Evolutionary conservation across 2,329 filamentous ascomycete species (phyloP).

Genomic region (Beauveria bassiana): DNA sequence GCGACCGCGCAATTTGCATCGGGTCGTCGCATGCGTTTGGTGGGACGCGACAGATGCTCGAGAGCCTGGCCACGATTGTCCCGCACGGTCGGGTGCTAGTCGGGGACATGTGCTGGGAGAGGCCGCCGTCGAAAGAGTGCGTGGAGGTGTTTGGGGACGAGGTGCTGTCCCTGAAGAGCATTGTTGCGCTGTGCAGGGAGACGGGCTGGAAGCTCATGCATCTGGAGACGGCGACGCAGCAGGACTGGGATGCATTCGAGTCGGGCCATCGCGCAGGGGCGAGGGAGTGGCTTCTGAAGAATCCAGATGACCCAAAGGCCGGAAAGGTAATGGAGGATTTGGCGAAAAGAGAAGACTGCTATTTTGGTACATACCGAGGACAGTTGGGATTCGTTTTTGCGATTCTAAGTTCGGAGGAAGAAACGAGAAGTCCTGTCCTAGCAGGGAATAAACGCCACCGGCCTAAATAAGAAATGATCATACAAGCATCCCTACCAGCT

Average conservation of each 20-base stretch:
- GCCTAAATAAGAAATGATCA: no score
- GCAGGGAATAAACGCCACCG: no score
- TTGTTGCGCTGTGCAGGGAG: constrained; percentile 9
- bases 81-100: constrained; percentile 12
- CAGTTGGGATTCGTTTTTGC: constrained; percentile 11
- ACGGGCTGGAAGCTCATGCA: constrained; percentile 14
- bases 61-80: constrained; percentile 9
- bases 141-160: constrained; percentile 6
- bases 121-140: constrained; percentile 3
- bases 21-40: constrained; percentile 14
- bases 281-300: constrained; percentile 11
- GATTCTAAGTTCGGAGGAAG: no score
- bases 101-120: constrained; percentile 14
- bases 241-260: constrained; percentile 15
- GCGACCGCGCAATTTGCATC: constrained; percentile 14
- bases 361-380: constrained; percentile 8
- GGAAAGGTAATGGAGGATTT: background rate
- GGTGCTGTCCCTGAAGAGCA: background rate
- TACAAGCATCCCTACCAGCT: no score
- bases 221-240: constrained; percentile 11
- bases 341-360: constrained; percentile 6
- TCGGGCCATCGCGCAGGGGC: constrained; percentile 7
- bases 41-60: constrained; percentile 12
- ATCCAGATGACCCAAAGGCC: background rate
- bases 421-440: no score